phyloP scores from a whole-genome alignment of 352 stramenopile species.

The Globisporangium ultimum region DNA sequence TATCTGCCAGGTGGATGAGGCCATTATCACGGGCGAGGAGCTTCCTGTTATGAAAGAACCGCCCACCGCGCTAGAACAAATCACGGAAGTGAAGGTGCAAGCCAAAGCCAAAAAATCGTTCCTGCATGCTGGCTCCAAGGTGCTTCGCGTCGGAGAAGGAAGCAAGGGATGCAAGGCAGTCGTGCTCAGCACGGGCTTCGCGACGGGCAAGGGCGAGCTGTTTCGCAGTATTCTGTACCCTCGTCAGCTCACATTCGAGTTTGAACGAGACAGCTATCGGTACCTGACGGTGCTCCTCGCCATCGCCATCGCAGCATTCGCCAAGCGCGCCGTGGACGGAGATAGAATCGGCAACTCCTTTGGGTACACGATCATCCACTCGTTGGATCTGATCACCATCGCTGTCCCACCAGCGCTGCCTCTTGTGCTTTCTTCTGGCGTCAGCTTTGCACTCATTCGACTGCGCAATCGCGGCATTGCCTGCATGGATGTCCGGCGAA shows the following conservation, averaged over 20 bases:
- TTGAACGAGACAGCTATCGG: constrained; percentile 66
- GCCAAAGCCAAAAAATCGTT: constrained; percentile 46
- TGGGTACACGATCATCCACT: constrained; percentile 16
- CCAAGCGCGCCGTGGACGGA: constrained; percentile 45
- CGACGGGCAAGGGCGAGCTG: constrained; percentile 62
- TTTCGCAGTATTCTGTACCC: constrained; percentile 73
- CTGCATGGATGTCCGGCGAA: constrained; percentile 67
- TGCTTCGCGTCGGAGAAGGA: constrained; percentile 26
- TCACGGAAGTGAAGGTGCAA: constrained; percentile 23
- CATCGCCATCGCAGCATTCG: constrained; percentile 22
- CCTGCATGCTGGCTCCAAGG: constrained; percentile 54
- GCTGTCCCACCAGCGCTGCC: constrained; percentile 53
- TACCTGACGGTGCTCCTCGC: constrained; percentile 40
- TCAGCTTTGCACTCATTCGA: constrained; percentile 52
- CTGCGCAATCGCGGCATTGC: constrained; percentile 45
- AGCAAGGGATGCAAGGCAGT: constrained; percentile 36
- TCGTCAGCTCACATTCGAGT: constrained; percentile 45
- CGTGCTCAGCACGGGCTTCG: constrained; percentile 62
- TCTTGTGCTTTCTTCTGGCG: constrained; percentile 52
- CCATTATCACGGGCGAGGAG: constrained; percentile 73
- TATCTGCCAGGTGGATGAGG: constrained; percentile 70
- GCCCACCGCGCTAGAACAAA: constrained; percentile 3
- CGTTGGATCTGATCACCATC: constrained; percentile 65
- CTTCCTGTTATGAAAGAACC: constrained; percentile 69
- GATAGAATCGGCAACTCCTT: constrained; percentile 19